These are phyloP conservation scores for Botrytis deweyae DNA, from an alignment of 2,329 filamentous ascomycete species.

Conservation along the genomic window DNA sequence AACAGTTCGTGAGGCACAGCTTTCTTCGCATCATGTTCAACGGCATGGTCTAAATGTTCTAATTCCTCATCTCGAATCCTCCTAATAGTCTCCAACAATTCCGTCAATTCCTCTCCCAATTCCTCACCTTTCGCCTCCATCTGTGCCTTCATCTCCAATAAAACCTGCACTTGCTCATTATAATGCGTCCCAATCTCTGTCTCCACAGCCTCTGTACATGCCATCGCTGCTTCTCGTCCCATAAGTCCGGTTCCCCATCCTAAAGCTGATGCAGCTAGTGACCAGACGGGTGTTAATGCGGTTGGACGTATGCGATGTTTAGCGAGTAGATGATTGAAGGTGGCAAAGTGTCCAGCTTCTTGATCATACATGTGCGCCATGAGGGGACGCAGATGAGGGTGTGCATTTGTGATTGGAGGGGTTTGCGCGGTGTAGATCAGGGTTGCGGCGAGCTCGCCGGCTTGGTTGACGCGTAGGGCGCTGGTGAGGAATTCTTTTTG, in stretches of 20 bases:
- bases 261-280: slow-evolving; percentile 71
- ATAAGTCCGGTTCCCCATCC: slow-evolving; percentile 89
- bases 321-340: slow-evolving; percentile 80
- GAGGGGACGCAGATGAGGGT: slow-evolving; percentile 83
- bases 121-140: slow-evolving; percentile 78
- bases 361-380: slow-evolving; percentile 99
- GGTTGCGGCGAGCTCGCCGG: slow-evolving; percentile 93
- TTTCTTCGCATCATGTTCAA: slow-evolving; percentile 88
- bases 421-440: slow-evolving; percentile 91
- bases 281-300: slow-evolving; percentile 89
- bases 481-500: slow-evolving; percentile 75
- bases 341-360: slow-evolving; percentile 81
- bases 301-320: slow-evolving; percentile 90
- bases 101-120: slow-evolving; percentile 72
- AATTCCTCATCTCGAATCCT: slow-evolving; percentile 92
- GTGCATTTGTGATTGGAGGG: slow-evolving; percentile 71
- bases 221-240: slow-evolving; percentile 94
- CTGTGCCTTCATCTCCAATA: slow-evolving; percentile 77
- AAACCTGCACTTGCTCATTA: slow-evolving; percentile 80
- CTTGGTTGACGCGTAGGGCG: slow-evolving; percentile 92
- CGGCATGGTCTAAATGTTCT: slow-evolving; percentile 93
- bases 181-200: slow-evolving; percentile 97
- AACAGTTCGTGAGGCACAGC: slow-evolving; percentile 87
- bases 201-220: slow-evolving; percentile 96
- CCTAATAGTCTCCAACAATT: slow-evolving; percentile 71